These are phyloP conservation scores for Paraleonurus japonicus DNA, from an alignment of 257 asterid genomes.

Conservation along the genomic window DNA sequence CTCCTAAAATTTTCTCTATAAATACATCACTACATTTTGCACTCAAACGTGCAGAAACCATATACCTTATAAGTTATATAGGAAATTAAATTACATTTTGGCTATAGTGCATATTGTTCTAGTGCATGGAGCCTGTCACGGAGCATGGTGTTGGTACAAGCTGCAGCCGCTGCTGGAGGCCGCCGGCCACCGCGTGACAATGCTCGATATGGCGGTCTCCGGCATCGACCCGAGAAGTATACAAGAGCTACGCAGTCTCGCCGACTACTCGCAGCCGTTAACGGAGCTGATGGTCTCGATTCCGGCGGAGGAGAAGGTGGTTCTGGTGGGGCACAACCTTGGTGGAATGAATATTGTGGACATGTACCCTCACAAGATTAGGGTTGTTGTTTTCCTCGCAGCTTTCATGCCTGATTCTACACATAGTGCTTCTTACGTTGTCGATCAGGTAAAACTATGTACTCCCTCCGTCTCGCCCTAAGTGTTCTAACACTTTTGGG, in stretches of 20 bases:
- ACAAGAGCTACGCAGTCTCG: conserved; percentile 30
- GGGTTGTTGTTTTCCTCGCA: conserved; percentile 43
- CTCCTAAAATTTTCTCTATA: too few species aligned
- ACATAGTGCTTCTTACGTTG: conserved; percentile 37
- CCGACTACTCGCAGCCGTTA: conserved; percentile 49
- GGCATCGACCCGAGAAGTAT: conserved; percentile 38
- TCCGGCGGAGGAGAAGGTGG: conserved; percentile 40
- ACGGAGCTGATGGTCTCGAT: conserved; percentile 34
- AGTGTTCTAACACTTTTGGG: too few species aligned
- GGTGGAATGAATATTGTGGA: conserved; percentile 55
- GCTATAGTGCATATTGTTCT: conserved; percentile 39
- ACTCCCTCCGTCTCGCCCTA: too few species aligned
- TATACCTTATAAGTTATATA: too few species aligned
- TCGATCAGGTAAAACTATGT: conserved; percentile 34
- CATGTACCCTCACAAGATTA: conserved; percentile 40
- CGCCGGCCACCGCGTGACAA: conserved; percentile 58
- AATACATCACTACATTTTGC: too few species aligned
- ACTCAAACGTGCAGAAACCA: too few species aligned
- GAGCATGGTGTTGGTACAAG: conserved; percentile 77
- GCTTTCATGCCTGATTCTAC: conserved; percentile 53
- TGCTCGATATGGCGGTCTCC: conserved; percentile 54
- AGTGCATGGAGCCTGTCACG: conserved; percentile 74
- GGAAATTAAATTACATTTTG: too few species aligned
- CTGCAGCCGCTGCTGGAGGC: conserved; percentile 58
- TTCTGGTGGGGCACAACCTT: conserved; percentile 59